These are phyloP conservation scores for Colletotrichum nymphaeae DNA, from an alignment of 2,329 filamentous ascomycete species.

Conservation along the genomic window DNA sequence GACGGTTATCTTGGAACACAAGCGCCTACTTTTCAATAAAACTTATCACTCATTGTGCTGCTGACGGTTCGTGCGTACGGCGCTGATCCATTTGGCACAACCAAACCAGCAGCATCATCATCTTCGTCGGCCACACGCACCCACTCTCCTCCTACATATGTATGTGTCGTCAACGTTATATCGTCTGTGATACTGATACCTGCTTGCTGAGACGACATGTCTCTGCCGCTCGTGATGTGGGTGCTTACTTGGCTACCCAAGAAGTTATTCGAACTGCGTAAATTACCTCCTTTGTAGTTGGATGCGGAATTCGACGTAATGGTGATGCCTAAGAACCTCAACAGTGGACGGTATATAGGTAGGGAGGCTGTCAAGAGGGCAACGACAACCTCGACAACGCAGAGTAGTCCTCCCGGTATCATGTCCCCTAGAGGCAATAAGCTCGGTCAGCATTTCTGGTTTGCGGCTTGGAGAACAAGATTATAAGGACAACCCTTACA, in stretches of 20 bases:
- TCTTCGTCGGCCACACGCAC: conserved; percentile 18
- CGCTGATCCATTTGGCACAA: background rate
- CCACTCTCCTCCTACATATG: conserved; percentile 11
- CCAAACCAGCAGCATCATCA: conserved; percentile 12
- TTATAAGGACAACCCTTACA: background rate
- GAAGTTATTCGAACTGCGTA: background rate
- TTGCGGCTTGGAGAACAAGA: no score
- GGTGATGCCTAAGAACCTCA: conserved; percentile 1
- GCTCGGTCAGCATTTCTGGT: background rate
- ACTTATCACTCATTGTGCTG: background rate
- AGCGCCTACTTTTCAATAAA: background rate
- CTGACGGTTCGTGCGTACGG: background rate
- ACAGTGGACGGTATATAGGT: conserved; percentile 8
- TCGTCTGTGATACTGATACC: conserved; percentile 22
- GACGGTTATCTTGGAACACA: background rate
- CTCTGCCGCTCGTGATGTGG: conserved; percentile 9
- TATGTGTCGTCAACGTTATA: conserved; percentile 19
- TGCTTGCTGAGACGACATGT: background rate
- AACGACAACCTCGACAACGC: conserved; percentile 14
- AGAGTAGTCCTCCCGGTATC: conserved; percentile 19
- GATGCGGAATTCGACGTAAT: background rate
- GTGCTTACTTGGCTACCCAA: conserved; percentile 14
- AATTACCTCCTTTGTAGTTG: background rate
- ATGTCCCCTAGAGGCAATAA: conserved; percentile 1
- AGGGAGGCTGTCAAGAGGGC: conserved; percentile 15